Evolutionary conservation across 1,284 basidiomycete genomes (phyloP).

Genomic region (Singerocomus inundabilis): DNA sequence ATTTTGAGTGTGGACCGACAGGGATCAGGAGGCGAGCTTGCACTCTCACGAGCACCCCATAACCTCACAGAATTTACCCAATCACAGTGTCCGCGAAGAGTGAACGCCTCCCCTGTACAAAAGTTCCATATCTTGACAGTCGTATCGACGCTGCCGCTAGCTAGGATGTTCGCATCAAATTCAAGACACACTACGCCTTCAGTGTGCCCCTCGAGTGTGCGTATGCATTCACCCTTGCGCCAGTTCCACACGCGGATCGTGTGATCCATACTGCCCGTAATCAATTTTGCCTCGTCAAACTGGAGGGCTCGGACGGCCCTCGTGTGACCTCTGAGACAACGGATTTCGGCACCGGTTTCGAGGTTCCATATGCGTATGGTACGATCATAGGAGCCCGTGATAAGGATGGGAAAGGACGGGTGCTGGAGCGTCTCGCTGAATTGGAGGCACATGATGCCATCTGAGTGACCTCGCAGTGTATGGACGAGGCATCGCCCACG

Average conservation of each 20-base stretch:
- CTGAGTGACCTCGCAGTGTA: conserved; percentile 88
- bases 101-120: conserved; percentile 88
- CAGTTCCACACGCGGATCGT: conserved; percentile 98
- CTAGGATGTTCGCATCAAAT: conserved; percentile 91
- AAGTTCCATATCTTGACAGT: conserved; percentile 97
- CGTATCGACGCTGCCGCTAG: conserved; percentile 86
- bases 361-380: conserved; percentile 97
- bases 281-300: conserved; percentile 94
- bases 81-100: conserved; percentile 88
- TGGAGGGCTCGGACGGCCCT: conserved; percentile 90
- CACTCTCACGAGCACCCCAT: conserved; percentile 74
- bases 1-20: conserved; percentile 44
- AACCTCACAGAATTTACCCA: conserved; percentile 97
- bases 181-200: conserved; percentile 92
- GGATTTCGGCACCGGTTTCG: conserved; percentile 84
- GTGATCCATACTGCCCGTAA: conserved; percentile 96
- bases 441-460: conserved; percentile 97
- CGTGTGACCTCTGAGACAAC: conserved; percentile 86
- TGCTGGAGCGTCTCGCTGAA: conserved; percentile 87
- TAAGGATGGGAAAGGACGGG: conserved; percentile 88
- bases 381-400: conserved; percentile 97
- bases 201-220: conserved; percentile 86
- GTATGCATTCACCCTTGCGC: conserved; percentile 89
- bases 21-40: conserved; percentile 38
- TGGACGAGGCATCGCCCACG: conserved; percentile 85